phyloP scores from a whole-genome alignment of 2,329 filamentous ascomycete species.

The Ophiosphaerella korrae region DNA sequence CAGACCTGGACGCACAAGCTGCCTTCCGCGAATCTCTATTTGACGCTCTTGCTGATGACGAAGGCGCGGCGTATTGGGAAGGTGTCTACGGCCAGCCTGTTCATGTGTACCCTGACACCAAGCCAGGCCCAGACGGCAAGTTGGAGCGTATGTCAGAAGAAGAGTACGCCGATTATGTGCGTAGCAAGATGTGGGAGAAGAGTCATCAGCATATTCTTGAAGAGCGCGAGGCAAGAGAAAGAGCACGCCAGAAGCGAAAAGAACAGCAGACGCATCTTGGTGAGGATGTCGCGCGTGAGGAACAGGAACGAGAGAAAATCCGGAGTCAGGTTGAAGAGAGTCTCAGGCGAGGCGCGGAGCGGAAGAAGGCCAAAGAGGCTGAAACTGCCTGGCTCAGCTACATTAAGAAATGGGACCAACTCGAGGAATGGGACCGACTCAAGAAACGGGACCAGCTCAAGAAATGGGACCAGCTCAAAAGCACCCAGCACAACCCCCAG shows the following conservation, averaged over 20 bases:
- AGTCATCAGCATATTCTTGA: constrained; percentile 83
- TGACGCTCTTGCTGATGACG: constrained; percentile 95
- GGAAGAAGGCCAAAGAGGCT: constrained; percentile 62
- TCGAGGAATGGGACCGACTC: constrained; percentile 67
- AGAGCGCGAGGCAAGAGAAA: constrained; percentile 68
- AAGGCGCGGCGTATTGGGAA: constrained; percentile 95
- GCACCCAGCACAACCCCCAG: constrained; percentile 13
- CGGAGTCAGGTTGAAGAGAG: constrained; percentile 71
- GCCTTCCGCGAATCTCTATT: constrained; percentile 95
- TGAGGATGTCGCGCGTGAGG: constrained; percentile 49
- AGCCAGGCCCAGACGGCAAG: constrained; percentile 58
- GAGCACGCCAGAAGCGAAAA: constrained; percentile 53
- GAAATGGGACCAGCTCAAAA: constrained; percentile 65
- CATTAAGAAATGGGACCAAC: constrained; percentile 63
- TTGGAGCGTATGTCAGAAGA: constrained; percentile 91
- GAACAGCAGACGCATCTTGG: constrained; percentile 43
- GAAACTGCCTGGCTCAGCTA: constrained; percentile 70
- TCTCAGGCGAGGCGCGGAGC: constrained; percentile 68
- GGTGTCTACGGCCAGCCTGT: constrained; percentile 95
- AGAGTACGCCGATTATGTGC: constrained; percentile 85
- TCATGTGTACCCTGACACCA: constrained; percentile 71
- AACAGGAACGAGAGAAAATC: constrained; percentile 55
- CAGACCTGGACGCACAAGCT: constrained; percentile 60
- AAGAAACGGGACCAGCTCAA: constrained; percentile 63
- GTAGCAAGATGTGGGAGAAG: constrained; percentile 93